phyloP scores from a whole-genome alignment of 331 rosid species.

The Quercus phellos region DNA sequence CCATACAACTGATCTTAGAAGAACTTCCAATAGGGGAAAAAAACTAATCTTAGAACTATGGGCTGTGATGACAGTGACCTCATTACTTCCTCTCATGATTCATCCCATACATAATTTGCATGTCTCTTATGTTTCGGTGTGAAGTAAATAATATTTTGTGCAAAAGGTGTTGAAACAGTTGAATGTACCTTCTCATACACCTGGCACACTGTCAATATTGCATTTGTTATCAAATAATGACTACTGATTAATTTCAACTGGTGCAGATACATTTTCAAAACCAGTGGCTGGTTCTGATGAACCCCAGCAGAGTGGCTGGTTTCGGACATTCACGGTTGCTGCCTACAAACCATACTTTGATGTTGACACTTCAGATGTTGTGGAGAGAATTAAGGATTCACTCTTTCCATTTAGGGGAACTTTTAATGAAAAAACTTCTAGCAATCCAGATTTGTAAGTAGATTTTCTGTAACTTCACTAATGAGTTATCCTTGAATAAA shows the following conservation, averaged over 20 bases:
- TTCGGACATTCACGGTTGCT: constrained; percentile 51
- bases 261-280: constrained; percentile 83
- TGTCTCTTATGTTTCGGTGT: background rate
- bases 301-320: constrained; percentile 81
- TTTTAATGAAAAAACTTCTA: constrained; percentile 78
- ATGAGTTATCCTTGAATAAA: background rate
- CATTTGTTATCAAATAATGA: constrained; percentile 9
- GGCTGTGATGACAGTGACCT: background rate
- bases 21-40: too few species aligned
- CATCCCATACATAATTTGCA: background rate
- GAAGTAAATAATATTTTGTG: background rate
- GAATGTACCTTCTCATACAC: background rate
- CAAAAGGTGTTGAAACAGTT: background rate
- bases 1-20: background rate
- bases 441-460: constrained; percentile 87
- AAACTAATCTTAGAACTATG: background rate
- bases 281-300: constrained; percentile 77
- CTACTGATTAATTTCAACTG: constrained; percentile 19
- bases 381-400: constrained; percentile 77
- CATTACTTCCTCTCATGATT: background rate
- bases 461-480: constrained; percentile 5
- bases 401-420: constrained; percentile 85
- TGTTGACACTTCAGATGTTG: constrained; percentile 77
- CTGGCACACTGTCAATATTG: background rate
- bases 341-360: constrained; percentile 83